Evolutionary conservation across 768 basidiomycete genomes (phyloP).

Genomic region (Amanita pallidorosea): DNA sequence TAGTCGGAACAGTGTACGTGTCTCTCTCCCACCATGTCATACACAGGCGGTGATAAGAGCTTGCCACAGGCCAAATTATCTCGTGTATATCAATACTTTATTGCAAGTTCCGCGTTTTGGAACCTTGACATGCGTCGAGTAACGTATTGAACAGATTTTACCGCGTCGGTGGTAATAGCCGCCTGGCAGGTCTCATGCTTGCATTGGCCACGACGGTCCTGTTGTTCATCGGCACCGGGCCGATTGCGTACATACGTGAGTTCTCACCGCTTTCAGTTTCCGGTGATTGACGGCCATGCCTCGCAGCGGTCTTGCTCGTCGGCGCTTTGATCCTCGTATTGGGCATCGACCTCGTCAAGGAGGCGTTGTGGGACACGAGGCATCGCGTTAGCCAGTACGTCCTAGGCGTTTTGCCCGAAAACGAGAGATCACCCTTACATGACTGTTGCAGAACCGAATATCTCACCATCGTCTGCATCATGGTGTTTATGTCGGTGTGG

Average conservation of each 20-base stretch:
- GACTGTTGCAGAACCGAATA: slow-evolving; percentile 51
- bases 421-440: neutral
- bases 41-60: neutral
- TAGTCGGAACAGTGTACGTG: slow-evolving; percentile 70
- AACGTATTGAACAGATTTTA: slow-evolving; percentile 52
- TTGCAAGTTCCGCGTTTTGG: slow-evolving; percentile 29
- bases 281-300: neutral
- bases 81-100: slow-evolving; percentile 82
- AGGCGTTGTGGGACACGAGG: slow-evolving; percentile 93
- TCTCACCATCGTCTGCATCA: slow-evolving; percentile 75
- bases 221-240: slow-evolving; percentile 74
- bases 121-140: neutral
- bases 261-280: slow-evolving; percentile 8
- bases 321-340: slow-evolving; percentile 89
- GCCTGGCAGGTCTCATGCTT: slow-evolving; percentile 79
- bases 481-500: slow-evolving; percentile 87
- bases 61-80: slow-evolving; percentile 58
- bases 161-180: slow-evolving; percentile 81
- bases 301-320: slow-evolving; percentile 80
- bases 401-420: neutral
- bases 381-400: slow-evolving; percentile 70
- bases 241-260: slow-evolving; percentile 88
- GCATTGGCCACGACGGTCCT: slow-evolving; percentile 63
- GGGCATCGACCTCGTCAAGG: slow-evolving; percentile 89
- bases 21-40: neutral